Conservation (phyloP, 352 stramenopile genomes). For the Peronospora tabacina region DNA sequence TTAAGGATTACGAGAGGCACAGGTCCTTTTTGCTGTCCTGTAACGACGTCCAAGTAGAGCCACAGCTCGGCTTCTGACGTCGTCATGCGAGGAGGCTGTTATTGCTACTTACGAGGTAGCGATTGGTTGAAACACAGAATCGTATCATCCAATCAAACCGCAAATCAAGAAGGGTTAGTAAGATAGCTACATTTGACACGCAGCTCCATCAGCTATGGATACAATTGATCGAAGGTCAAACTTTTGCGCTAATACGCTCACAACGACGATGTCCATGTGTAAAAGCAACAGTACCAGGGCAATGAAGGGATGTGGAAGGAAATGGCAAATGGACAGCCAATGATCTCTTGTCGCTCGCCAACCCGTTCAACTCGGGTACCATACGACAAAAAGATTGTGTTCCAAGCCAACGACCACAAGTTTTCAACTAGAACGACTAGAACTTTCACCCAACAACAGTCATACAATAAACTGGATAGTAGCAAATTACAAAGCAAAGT, state of each 20-base stretch:
- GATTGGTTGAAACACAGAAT: slow-evolving; percentile 15
- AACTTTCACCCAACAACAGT: slow-evolving; percentile 18
- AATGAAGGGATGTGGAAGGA: too few species aligned
- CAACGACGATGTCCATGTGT: too few species aligned
- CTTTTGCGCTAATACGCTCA: too few species aligned
- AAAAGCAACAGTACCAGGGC: too few species aligned
- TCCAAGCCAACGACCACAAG: slow-evolving; percentile 34
- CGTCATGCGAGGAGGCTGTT: slow-evolving; percentile 2
- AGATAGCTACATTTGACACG: slow-evolving; percentile 24
- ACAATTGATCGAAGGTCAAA: too few species aligned
- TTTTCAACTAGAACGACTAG: slow-evolving; percentile 58
- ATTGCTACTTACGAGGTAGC: neutral
- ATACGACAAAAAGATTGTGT: slow-evolving; percentile 68
- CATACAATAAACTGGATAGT: slow-evolving; percentile 51
- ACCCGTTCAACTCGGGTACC: slow-evolving; percentile 44
- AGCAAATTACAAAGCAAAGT: slow-evolving; percentile 38
- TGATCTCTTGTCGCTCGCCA: slow-evolving; percentile 50
- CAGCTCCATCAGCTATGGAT: too few species aligned
- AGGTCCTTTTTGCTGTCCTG: slow-evolving; percentile 59
- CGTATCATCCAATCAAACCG: slow-evolving; percentile 11
- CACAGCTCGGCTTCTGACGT: slow-evolving; percentile 32
- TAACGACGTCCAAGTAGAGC: slow-evolving; percentile 67
- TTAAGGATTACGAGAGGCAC: slow-evolving; percentile 52
- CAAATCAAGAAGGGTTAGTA: neutral
- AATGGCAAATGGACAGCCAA: too few species aligned